Evolutionary conservation across 1,284 basidiomycete species (phyloP).

Genomic region (Phaffia rhodozyma): DNA sequence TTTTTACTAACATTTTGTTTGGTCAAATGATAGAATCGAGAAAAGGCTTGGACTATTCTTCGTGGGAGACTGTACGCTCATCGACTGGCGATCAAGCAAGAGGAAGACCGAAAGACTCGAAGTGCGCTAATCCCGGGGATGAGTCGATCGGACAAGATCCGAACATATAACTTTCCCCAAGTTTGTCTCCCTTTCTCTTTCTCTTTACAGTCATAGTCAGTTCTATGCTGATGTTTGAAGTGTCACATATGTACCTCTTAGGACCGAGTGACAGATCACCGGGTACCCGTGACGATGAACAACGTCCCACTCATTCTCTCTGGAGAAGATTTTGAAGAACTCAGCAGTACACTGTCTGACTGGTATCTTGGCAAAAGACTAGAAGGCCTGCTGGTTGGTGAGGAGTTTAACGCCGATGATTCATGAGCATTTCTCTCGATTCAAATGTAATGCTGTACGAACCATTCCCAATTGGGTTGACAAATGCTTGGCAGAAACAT

Average conservation of each 20-base stretch:
- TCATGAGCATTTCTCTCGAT: slow-evolving; percentile 18
- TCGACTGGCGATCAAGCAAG: slow-evolving; percentile 57
- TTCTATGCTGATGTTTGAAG: no score
- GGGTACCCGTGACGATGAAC: slow-evolving; percentile 63
- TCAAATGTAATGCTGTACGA: no score
- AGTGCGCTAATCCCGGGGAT: slow-evolving; percentile 62
- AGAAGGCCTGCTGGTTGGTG: slow-evolving; percentile 61
- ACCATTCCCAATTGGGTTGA: no score
- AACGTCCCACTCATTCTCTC: slow-evolving; percentile 10
- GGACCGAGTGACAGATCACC: slow-evolving; percentile 85
- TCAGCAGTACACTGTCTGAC: background rate
- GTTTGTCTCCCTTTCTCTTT: slow-evolving; percentile 31
- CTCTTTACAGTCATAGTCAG: background rate
- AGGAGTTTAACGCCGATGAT: slow-evolving; percentile 42
- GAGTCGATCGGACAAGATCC: slow-evolving; percentile 79
- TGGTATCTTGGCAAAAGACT: slow-evolving; percentile 40
- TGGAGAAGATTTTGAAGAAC: slow-evolving; percentile 2
- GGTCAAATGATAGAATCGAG: slow-evolving; percentile 51
- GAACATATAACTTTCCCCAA: slow-evolving; percentile 87
- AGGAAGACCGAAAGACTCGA: slow-evolving; percentile 55
- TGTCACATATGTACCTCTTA: slow-evolving; percentile 32
- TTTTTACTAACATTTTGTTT: slow-evolving; percentile 8
- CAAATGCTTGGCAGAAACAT: no score
- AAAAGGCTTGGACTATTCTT: slow-evolving; percentile 77
- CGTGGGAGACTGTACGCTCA: slow-evolving; percentile 67